A percentile compares a stretch with the other conserved stretches of the same genome.
phyloP scores from a whole-genome alignment of 768 basidiomycete species.

The Tricholoma terreum region DNA sequence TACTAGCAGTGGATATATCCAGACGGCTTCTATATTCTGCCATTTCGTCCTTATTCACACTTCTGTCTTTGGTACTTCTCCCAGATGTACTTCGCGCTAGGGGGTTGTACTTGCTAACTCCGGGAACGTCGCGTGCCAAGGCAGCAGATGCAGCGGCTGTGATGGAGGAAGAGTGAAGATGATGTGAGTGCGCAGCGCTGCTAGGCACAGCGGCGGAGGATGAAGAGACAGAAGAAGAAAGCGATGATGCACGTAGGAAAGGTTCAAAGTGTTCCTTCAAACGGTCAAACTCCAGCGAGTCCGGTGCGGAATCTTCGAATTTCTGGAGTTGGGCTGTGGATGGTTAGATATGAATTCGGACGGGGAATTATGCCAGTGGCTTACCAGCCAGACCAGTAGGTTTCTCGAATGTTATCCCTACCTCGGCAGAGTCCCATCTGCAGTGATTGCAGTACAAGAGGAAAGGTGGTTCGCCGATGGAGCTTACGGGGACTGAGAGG shows the following conservation, averaged over 20 bases:
- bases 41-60: slow-evolving; percentile 73
- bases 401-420: slow-evolving; percentile 93
- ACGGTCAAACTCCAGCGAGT: slow-evolving; percentile 86
- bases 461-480: slow-evolving; percentile 84
- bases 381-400: slow-evolving; percentile 91
- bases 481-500: slow-evolving; percentile 48
- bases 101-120: slow-evolving; percentile 76
- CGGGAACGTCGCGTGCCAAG: slow-evolving; percentile 83
- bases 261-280: slow-evolving; percentile 98
- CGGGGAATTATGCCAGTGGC: slow-evolving; percentile 19
- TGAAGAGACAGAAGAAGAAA: slow-evolving; percentile 61
- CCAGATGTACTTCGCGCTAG: slow-evolving; percentile 44
- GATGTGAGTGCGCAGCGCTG: slow-evolving; percentile 61
- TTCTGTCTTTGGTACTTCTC: slow-evolving; percentile 56
- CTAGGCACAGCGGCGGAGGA: slow-evolving; percentile 40
- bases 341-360: background rate
- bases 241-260: slow-evolving; percentile 79
- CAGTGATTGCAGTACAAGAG: slow-evolving; percentile 90
- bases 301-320: slow-evolving; percentile 81
- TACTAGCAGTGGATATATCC: slow-evolving; percentile 56
- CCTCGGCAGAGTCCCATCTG: slow-evolving; percentile 90
- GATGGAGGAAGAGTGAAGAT: slow-evolving; percentile 74
- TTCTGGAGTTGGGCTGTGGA: slow-evolving; percentile 86
- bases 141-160: slow-evolving; percentile 89
- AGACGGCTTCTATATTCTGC: slow-evolving; percentile 71